Evolutionary conservation across 2,329 filamentous ascomycete genomes (phyloP), one percentile per base, ranked within the genome.

Genomic region (Chaetomium strumarium): DNA sequence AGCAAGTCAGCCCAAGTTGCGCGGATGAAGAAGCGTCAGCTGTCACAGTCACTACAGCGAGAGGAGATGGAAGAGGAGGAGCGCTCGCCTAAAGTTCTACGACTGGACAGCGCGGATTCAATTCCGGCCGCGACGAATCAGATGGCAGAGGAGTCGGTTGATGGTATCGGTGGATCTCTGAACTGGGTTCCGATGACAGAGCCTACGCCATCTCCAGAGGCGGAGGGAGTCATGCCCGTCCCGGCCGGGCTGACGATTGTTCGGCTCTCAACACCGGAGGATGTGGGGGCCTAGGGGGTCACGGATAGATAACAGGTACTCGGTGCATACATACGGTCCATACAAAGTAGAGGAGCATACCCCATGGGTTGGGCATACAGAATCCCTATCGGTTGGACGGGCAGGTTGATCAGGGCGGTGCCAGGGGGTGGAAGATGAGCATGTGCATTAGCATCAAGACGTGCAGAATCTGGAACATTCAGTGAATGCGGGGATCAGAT

Each of bases 191-290:
- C 17, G 13, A 39, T 9, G 16, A 6, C 1, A 12, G 37, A 48
- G 8, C 11, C 10, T 11, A 17, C 46, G n/a, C 30, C 36, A 1
- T 6, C 12, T 24, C 24, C 20, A 8, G 46, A 16, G 33, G 20
- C n/a, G n/a, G 34, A n/a, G 4, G 40, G 9, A 19, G n/a, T 3
- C 10, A 10, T 9, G 19, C 19, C 38, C 11, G 50, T 16, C 13
- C 14, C 16, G 36, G 14, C 36, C 2, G 46, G 51, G 11, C 41
- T 41, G 36, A 49, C 46, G 11, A 17, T 53, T 33, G 46, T 49
- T 9, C 51, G 51, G 29, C 40, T 53, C 5, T 24, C 6, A 17
- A 24, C n/a, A 9, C 36, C 11, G 24, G 41, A 46, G 2, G 46
- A 44, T 14, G 5, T 37, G 33, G 39, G 16, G 2, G 8, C 13